Percentiles rank a stretch among this genome's conserved stretches.
These are phyloP conservation scores for Monilinia fructigena DNA, from an alignment of 2,329 filamentous ascomycete genomes.

Conservation along the genomic window DNA sequence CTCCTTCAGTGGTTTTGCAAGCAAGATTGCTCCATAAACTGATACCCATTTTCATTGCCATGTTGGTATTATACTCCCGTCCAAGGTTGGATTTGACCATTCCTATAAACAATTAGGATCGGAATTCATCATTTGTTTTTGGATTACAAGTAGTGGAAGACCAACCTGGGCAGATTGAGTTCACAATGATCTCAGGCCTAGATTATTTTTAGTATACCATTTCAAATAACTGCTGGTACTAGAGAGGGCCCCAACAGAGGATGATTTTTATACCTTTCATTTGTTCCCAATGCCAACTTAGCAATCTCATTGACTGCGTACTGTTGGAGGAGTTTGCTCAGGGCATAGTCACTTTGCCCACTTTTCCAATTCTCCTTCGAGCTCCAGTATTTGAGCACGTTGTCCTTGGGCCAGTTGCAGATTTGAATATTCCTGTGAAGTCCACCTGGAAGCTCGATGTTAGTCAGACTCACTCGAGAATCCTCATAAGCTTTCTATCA, in stretches of 20 bases:
- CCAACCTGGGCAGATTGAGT: constrained; percentile 33
- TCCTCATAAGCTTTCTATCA: not conserved
- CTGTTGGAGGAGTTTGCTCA: constrained; percentile 35
- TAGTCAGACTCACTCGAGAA: not conserved
- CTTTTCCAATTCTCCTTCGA: constrained; percentile 30
- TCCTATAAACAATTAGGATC: constrained; percentile 23
- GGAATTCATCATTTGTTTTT: not conserved
- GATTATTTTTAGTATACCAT: not conserved
- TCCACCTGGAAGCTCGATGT: not conserved
- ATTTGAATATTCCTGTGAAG: constrained; percentile 21
- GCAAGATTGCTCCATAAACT: constrained; percentile 28
- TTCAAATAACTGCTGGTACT: not conserved
- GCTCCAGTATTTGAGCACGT: constrained; percentile 31
- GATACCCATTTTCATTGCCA: constrained; percentile 24
- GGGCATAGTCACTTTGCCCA: constrained; percentile 28
- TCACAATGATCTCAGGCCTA: constrained; percentile 33
- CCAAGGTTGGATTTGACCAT: constrained; percentile 34
- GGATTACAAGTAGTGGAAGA: not conserved
- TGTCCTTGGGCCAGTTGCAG: constrained; percentile 30
- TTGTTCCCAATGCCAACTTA: constrained; percentile 28
- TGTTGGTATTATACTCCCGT: constrained; percentile 31
- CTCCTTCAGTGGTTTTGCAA: constrained; percentile 39
- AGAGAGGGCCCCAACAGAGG: not conserved
- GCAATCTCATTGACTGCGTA: constrained; percentile 35
- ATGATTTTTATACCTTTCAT: constrained; percentile 28